These are phyloP conservation scores for Entomophthora muscae DNA, from an alignment of 371 early-diverging fungal species.

Conservation along the genomic window DNA sequence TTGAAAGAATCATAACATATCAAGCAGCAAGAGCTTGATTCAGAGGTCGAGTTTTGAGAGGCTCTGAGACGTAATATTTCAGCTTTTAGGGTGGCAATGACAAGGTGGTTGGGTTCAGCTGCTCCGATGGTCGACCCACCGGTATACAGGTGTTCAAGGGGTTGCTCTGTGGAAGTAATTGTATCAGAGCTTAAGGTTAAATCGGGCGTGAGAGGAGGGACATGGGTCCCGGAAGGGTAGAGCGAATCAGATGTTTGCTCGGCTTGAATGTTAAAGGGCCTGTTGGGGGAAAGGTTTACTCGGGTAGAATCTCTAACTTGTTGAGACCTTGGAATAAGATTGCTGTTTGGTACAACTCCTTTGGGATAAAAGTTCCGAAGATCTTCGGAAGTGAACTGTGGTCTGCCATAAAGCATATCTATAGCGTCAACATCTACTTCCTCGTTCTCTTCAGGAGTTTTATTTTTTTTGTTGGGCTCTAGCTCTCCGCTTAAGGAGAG, in stretches of 20 bases:
- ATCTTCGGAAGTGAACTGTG: neutral
- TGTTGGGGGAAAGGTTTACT: neutral
- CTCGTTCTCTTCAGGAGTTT: neutral
- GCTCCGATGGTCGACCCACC: neutral
- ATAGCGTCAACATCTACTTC: neutral
- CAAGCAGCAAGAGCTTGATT: conserved; percentile 24
- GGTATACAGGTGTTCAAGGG: neutral
- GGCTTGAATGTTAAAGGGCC: neutral
- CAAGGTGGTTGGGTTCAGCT: neutral
- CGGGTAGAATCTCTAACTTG: neutral
- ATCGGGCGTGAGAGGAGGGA: neutral
- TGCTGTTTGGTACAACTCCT: neutral
- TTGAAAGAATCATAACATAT: conserved; percentile 66
- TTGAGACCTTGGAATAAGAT: neutral
- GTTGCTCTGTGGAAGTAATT: neutral
- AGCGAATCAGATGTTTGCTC: neutral
- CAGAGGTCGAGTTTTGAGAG: conserved; percentile 4
- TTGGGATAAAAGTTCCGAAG: neutral
- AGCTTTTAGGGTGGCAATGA: neutral
- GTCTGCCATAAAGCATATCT: neutral
- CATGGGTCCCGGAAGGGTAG: neutral
- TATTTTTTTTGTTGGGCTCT: neutral
- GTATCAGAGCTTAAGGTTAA: neutral
- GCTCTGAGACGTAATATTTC: neutral
- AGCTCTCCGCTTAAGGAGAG: neutral